Conservation (phyloP, 441 rosid species). For the Eugenia klotzschiana region DNA sequence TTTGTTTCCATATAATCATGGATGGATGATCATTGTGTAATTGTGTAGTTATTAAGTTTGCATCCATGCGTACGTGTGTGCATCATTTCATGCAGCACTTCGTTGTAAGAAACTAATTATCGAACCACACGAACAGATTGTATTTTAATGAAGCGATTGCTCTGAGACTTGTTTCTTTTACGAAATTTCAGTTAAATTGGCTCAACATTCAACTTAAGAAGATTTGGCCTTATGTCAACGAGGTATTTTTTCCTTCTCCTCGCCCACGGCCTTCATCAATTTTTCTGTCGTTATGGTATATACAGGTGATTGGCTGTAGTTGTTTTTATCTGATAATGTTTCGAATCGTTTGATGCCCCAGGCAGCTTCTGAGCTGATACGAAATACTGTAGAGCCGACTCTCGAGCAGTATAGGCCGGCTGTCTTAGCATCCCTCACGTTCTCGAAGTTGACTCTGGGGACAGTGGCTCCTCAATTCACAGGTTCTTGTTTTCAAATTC, state of each 20-base stretch:
- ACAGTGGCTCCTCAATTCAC: constrained; percentile 92
- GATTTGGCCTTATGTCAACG: constrained; percentile 76
- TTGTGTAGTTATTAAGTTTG: neutral
- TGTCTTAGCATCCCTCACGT: constrained; percentile 63
- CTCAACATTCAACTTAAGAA: constrained; percentile 65
- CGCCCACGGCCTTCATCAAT: neutral
- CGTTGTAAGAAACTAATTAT: neutral
- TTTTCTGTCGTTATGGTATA: neutral
- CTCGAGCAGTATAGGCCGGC: constrained; percentile 78
- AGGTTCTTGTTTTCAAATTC: constrained; percentile 27
- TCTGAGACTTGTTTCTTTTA: neutral
- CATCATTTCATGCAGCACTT: neutral
- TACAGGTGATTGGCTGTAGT: neutral
- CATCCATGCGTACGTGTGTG: neutral
- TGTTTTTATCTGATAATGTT: neutral
- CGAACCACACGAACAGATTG: neutral
- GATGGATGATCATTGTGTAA: neutral
- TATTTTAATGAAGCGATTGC: neutral
- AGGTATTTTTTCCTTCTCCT: constrained; percentile 20
- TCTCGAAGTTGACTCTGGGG: constrained; percentile 76
- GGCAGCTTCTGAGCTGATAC: constrained; percentile 91
- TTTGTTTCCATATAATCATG: neutral
- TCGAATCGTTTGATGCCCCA: constrained; percentile 7
- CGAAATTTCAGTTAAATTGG: constrained; percentile 58
- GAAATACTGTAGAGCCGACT: constrained; percentile 59